Conservation (phyloP, 108 stramenopile species). For the Thalassiosira profunda region DNA sequence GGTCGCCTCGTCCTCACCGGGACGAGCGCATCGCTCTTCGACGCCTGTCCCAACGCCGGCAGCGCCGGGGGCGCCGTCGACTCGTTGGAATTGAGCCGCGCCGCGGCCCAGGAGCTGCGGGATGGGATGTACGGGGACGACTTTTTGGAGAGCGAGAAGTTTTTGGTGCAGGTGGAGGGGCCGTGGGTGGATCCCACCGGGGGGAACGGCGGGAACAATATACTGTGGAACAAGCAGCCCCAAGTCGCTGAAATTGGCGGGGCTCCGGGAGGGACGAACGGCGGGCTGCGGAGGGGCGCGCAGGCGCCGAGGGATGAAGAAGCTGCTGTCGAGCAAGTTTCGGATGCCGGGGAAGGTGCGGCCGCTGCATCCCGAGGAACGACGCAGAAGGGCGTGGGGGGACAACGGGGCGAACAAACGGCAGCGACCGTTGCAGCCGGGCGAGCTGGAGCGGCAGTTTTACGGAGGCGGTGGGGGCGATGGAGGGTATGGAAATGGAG, state of each 20-base stretch:
- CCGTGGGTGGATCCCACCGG: conserved; percentile 8
- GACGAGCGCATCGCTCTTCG: conserved; percentile 44
- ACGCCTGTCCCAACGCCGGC: conserved; percentile 57
- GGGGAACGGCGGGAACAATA: neutral
- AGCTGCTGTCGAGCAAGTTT: conserved; percentile 64
- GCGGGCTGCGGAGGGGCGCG: too few relatives aligned
- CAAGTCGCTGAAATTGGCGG: neutral
- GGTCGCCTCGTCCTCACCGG: conserved; percentile 57
- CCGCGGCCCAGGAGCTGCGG: conserved; percentile 4
- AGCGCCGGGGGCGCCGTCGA: conserved; percentile 50
- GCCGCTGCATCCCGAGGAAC: conserved; percentile 49
- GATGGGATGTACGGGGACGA: neutral
- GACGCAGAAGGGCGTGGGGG: conserved; percentile 29
- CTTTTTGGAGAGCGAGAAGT: conserved; percentile 27
- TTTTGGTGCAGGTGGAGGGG: conserved; percentile 49
- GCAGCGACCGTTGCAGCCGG: conserved; percentile 35
- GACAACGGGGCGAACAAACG: conserved; percentile 10
- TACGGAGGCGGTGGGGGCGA: conserved; percentile 8
- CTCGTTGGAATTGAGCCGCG: conserved; percentile 36
- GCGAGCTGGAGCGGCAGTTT: conserved; percentile 40
- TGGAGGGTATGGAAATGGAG: neutral
- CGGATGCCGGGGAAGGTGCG: conserved; percentile 49
- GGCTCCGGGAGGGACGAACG: neutral
- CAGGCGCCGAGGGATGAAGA: conserved; percentile 53
- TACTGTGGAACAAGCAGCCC: neutral